phyloP scores from a whole-genome alignment of 176 grass and related monocot species.

The Puya raimondii region DNA sequence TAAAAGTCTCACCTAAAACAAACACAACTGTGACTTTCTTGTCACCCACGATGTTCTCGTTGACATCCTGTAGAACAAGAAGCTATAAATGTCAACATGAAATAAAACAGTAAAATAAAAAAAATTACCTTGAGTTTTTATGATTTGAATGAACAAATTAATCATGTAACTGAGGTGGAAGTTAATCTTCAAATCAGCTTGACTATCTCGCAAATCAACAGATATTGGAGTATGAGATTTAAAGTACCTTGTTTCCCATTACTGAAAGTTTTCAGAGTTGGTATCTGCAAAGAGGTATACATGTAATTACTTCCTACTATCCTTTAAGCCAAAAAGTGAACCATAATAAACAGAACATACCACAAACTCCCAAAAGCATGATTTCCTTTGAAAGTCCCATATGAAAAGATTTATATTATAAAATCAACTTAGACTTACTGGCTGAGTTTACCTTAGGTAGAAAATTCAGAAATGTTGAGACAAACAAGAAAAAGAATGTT shows the following conservation, averaged over 20 bases:
- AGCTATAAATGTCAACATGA: background rate
- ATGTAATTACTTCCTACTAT: background rate
- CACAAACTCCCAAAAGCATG: no score
- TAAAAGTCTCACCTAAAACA: conserved; percentile 42
- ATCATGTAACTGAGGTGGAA: background rate
- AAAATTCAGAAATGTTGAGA: no score
- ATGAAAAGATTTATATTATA: no score
- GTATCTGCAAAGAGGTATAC: background rate
- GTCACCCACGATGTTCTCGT: background rate
- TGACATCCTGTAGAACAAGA: background rate
- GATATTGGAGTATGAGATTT: background rate
- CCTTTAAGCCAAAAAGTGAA: background rate
- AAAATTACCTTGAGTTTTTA: background rate
- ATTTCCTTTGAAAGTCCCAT: no score
- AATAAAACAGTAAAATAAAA: background rate
- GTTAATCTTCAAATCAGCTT: background rate
- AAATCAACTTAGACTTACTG: no score
- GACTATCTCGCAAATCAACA: background rate
- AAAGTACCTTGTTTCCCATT: background rate
- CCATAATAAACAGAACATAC: background rate
- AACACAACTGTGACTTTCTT: conserved; percentile 35
- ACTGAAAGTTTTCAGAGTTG: background rate
- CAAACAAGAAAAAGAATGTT: no score
- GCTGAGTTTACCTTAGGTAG: no score
- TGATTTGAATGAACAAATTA: no score